Conservation (phyloP, 1,139 yeast species). For the Magnusiomyces fungicola region DNA sequence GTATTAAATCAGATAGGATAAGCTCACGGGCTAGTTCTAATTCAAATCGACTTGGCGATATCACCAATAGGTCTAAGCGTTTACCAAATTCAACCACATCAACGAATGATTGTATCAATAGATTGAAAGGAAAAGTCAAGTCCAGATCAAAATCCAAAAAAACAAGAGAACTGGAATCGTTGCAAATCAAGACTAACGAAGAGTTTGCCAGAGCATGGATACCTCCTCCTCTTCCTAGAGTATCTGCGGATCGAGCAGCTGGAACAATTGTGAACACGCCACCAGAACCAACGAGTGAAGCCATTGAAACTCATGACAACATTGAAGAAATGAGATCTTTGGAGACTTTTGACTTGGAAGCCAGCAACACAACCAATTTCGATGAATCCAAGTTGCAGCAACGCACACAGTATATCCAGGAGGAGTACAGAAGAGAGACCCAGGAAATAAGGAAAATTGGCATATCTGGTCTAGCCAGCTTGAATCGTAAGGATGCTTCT, state of each 20-base stretch:
- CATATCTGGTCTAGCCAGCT: too few relatives aligned
- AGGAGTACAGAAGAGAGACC: too few relatives aligned
- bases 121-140: not conserved
- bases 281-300: not conserved
- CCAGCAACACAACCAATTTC: not conserved
- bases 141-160: not conserved
- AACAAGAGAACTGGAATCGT: not conserved
- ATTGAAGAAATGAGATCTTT: too few relatives aligned
- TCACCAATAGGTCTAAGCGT: not conserved
- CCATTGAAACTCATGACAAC: not conserved
- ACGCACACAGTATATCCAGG: too few relatives aligned
- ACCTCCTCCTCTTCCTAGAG: not conserved
- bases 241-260: not conserved
- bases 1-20: not conserved
- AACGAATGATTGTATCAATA: not conserved
- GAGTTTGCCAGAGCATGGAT: not conserved
- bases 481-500: too few relatives aligned
- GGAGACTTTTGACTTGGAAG: not conserved
- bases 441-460: too few relatives aligned
- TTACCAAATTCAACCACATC: not conserved
- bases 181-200: not conserved
- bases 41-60: not conserved
- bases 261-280: not conserved
- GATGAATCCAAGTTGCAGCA: too few relatives aligned
- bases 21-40: not conserved